A percentile compares a stretch with the other conserved stretches of the same genome.
Evolutionary conservation across 306 rosid genomes (phyloP).

Genomic region (Castanospermum australe): DNA sequence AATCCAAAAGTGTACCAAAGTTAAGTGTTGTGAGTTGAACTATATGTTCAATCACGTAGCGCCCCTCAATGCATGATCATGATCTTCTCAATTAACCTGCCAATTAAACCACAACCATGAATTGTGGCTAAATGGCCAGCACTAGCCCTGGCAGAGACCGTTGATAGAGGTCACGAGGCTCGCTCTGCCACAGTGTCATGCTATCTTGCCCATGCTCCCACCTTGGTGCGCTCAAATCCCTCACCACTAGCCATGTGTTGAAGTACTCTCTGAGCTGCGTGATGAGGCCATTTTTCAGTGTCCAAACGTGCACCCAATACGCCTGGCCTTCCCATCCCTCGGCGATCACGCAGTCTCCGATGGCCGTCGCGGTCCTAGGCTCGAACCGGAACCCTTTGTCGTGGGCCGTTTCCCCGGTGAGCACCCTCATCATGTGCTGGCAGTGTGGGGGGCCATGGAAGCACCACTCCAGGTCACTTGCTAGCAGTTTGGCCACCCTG

Average conservation of each 20-base stretch:
- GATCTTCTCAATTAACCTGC: background rate
- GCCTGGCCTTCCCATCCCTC: constrained; percentile 95
- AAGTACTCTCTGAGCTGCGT: constrained; percentile 84
- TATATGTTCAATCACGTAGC: background rate
- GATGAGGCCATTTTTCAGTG: constrained; percentile 58
- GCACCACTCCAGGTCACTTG: constrained; percentile 88
- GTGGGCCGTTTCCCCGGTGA: constrained; percentile 63
- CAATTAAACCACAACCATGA: background rate
- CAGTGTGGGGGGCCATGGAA: constrained; percentile 93
- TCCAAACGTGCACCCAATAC: constrained; percentile 96
- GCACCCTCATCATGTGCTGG: constrained; percentile 90
- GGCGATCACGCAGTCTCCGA: constrained; percentile 56
- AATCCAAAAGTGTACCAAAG: background rate
- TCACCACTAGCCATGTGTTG: constrained; percentile 89
- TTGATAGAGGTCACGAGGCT: constrained; percentile 70
- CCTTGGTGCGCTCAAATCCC: constrained; percentile 53
- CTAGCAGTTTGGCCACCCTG: constrained; percentile 48
- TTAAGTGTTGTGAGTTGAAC: background rate
- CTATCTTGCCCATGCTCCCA: constrained; percentile 43
- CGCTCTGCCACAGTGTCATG: constrained; percentile 80
- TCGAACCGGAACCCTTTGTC: constrained; percentile 60
- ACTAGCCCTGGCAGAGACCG: constrained; percentile 74
- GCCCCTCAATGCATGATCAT: constrained; percentile 1
- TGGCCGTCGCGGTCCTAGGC: constrained; percentile 59
- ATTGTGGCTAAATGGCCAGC: constrained; percentile 56